phyloP scores from a whole-genome alignment of 257 asterid genomes.

The Capsicum baccatum region DNA sequence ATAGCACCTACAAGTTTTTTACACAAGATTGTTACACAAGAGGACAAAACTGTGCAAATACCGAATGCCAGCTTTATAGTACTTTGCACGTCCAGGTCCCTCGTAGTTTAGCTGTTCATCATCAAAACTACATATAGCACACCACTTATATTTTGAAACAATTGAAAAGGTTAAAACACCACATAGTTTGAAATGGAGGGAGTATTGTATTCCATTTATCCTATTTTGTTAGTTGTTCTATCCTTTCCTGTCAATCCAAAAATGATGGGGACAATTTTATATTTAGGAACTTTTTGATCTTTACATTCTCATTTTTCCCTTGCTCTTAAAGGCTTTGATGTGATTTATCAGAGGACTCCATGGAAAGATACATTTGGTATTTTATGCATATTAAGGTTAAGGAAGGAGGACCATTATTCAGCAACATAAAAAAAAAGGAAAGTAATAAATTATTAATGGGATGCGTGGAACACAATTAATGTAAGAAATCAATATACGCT shows the following conservation, averaged over 20 bases:
- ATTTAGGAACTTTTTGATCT: not conserved
- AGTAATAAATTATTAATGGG: not conserved
- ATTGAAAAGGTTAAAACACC: too few relatives aligned
- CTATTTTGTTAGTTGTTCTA: not conserved
- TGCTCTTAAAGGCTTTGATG: not conserved
- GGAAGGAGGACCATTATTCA: not conserved
- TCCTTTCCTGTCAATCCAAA: not conserved
- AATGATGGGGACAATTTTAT: not conserved
- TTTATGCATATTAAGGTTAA: not conserved
- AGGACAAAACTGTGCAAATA: too few relatives aligned
- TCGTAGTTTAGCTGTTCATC: too few relatives aligned
- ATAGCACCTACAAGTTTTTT: too few relatives aligned
- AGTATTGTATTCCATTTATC: not conserved
- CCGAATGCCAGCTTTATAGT: too few relatives aligned
- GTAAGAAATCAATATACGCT: not conserved
- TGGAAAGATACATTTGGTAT: not conserved
- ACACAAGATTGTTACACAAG: too few relatives aligned
- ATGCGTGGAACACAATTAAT: not conserved
- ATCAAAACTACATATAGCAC: too few relatives aligned
- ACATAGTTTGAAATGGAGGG: too few relatives aligned
- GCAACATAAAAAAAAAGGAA: not conserved
- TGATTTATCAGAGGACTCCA: too few relatives aligned
- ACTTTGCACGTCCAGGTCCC: too few relatives aligned
- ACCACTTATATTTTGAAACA: too few relatives aligned
- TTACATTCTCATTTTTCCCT: not conserved